These are phyloP conservation scores for Rhodotorula babjevae DNA, from an alignment of 768 basidiomycete genomes.

Conservation along the genomic window DNA sequence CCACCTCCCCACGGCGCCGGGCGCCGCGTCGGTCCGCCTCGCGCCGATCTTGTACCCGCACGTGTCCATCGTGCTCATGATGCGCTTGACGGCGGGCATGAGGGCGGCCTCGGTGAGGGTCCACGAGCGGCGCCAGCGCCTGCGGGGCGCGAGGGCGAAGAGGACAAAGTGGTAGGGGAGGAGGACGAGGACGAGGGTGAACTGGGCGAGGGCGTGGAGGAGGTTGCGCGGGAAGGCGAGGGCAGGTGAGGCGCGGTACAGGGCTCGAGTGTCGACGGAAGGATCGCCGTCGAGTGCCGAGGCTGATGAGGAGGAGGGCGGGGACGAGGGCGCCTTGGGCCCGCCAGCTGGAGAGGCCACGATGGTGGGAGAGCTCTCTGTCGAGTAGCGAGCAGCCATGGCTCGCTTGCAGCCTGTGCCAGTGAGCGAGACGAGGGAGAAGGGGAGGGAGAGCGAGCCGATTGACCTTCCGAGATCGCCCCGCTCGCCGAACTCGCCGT, in stretches of 20 bases:
- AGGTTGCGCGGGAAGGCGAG: neutral
- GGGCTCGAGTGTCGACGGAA: neutral
- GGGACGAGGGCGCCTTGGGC: too few relatives aligned
- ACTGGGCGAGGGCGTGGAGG: slow-evolving; percentile 1
- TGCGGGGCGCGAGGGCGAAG: slow-evolving; percentile 13
- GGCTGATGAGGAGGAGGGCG: neutral
- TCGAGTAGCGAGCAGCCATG: too few relatives aligned
- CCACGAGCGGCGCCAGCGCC: slow-evolving; percentile 9
- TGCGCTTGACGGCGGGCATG: neutral
- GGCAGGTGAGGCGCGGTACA: neutral
- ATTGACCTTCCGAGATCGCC: too few relatives aligned
- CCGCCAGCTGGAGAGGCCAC: too few relatives aligned
- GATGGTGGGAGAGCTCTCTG: too few relatives aligned
- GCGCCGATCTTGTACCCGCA: slow-evolving; percentile 20
- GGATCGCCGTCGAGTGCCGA: neutral
- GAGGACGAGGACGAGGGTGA: slow-evolving; percentile 1
- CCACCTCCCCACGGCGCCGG: neutral
- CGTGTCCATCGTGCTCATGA: slow-evolving; percentile 17
- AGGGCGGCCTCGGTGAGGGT: slow-evolving; percentile 2
- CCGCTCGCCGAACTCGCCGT: too few relatives aligned
- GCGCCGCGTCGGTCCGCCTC: neutral
- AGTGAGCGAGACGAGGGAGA: too few relatives aligned
- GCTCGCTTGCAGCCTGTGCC: too few relatives aligned
- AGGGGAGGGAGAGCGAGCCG: too few relatives aligned
- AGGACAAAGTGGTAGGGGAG: slow-evolving; percentile 20